phyloP scores from a whole-genome alignment of 116 monocot genomes.

The Zostera marina region DNA sequence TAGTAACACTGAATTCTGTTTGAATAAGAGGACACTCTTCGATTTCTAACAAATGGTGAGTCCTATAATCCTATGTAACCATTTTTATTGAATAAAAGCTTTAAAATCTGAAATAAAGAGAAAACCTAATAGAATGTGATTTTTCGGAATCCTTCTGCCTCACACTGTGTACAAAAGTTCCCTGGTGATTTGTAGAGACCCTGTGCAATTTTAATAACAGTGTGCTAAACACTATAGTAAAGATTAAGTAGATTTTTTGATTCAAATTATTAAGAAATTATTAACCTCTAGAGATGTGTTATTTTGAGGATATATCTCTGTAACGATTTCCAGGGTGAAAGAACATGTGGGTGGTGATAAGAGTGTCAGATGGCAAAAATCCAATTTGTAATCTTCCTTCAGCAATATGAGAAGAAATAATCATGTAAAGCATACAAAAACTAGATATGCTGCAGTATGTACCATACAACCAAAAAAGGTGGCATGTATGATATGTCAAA shows the following conservation, averaged over 20 bases:
- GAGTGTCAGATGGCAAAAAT: conserved; percentile 51
- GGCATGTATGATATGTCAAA: too few relatives aligned
- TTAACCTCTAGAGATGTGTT: conserved; percentile 97
- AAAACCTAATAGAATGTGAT: conserved; percentile 93
- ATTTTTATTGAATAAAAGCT: too few relatives aligned
- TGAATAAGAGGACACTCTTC: too few relatives aligned
- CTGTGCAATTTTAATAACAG: conserved; percentile 23
- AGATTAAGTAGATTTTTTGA: background rate
- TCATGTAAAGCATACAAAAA: too few relatives aligned
- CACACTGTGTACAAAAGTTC: conserved; percentile 96
- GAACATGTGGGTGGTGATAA: conserved; percentile 33
- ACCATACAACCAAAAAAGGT: too few relatives aligned
- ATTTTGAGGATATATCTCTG: conserved; percentile 85
- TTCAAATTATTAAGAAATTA: background rate
- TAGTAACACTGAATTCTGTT: too few relatives aligned
- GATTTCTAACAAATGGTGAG: background rate
- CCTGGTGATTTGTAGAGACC: conserved; percentile 82
- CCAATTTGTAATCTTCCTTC: conserved; percentile 51
- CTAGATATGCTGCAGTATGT: too few relatives aligned
- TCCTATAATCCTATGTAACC: too few relatives aligned
- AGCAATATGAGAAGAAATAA: conserved; percentile 9
- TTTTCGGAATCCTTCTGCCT: conserved; percentile 96
- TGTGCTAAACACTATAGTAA: background rate
- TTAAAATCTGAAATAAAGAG: background rate
- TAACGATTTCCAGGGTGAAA: conserved; percentile 80